Percentiles rank a stretch among this genome's conserved stretches.
phyloP scores from a whole-genome alignment of 768 basidiomycete genomes.

The Tylopilus rubrobrunneus region DNA sequence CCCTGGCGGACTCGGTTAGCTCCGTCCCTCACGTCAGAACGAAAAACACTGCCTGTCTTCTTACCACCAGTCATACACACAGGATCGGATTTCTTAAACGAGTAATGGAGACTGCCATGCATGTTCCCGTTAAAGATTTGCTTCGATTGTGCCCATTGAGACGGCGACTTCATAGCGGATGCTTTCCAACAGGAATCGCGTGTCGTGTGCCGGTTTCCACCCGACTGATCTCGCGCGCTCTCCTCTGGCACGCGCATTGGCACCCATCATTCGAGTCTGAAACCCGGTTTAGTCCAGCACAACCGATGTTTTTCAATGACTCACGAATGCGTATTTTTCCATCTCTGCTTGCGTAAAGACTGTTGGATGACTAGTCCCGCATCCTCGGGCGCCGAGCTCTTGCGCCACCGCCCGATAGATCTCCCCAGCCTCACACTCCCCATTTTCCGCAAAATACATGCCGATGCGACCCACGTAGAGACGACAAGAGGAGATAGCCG shows the following conservation, averaged over 20 bases:
- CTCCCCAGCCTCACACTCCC: constrained; percentile 43
- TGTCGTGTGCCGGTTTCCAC: constrained; percentile 31
- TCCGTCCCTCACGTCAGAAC: constrained; percentile 3
- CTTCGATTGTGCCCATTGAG: constrained; percentile 1
- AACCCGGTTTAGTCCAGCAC: background rate
- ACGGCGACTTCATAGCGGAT: constrained; percentile 38
- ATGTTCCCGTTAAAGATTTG: background rate
- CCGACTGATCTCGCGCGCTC: constrained; percentile 19
- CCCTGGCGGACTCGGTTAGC: constrained; percentile 1
- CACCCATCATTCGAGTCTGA: constrained; percentile 18
- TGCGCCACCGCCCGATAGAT: constrained; percentile 39
- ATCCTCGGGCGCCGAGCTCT: constrained; percentile 28
- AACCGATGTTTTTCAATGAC: background rate
- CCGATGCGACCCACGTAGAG: constrained; percentile 37
- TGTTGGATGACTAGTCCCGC: constrained; percentile 30
- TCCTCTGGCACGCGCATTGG: constrained; percentile 18
- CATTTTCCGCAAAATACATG: constrained; percentile 51
- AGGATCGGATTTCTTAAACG: background rate
- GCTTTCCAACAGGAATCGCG: constrained; percentile 39
- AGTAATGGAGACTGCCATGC: background rate
- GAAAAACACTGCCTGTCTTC: background rate
- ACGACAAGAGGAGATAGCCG: constrained; percentile 17
- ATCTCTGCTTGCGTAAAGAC: constrained; percentile 35
- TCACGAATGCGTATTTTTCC: constrained; percentile 14
- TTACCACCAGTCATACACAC: background rate